phyloP scores from a whole-genome alignment of 257 asterid genomes.

The Solanum corneliomulleri region DNA sequence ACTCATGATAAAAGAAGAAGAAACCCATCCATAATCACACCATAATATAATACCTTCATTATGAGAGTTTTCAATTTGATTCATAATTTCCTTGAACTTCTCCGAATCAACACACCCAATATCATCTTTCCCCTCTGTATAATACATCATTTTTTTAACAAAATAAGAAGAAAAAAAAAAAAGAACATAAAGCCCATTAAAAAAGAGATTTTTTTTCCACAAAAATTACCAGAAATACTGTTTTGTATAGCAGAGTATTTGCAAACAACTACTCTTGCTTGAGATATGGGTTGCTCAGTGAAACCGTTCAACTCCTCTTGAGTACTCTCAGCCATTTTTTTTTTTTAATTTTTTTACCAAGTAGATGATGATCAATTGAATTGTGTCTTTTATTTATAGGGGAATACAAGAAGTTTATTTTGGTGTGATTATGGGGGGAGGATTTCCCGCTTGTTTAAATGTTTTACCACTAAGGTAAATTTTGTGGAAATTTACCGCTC shows the following conservation, averaged over 20 bases:
- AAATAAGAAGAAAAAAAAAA: not conserved
- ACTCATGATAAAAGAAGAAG: not conserved
- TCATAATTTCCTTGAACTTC: constrained; percentile 23
- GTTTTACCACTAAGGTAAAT: not conserved
- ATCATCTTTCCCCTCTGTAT: constrained; percentile 28
- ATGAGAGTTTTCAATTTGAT: constrained; percentile 30
- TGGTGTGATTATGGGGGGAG: not conserved
- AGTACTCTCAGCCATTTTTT: not conserved
- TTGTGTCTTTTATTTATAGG: not conserved
- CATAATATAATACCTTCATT: constrained; percentile 19
- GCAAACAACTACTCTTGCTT: not conserved
- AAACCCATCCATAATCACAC: not conserved
- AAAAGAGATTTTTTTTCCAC: not conserved
- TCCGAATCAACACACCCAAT: constrained; percentile 12
- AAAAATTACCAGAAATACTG: not conserved
- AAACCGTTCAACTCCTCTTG: not conserved
- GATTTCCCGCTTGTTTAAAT: not conserved
- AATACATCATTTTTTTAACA: not conserved
- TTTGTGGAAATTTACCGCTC: not conserved
- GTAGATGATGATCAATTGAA: not conserved
- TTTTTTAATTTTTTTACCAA: not conserved
- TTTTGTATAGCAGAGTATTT: not conserved
- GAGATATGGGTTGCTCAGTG: not conserved
- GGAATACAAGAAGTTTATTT: not conserved
- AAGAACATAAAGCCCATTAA: not conserved